Conservation (phyloP, 2,329 filamentous ascomycete genomes). For the Drechslera avenae region DNA sequence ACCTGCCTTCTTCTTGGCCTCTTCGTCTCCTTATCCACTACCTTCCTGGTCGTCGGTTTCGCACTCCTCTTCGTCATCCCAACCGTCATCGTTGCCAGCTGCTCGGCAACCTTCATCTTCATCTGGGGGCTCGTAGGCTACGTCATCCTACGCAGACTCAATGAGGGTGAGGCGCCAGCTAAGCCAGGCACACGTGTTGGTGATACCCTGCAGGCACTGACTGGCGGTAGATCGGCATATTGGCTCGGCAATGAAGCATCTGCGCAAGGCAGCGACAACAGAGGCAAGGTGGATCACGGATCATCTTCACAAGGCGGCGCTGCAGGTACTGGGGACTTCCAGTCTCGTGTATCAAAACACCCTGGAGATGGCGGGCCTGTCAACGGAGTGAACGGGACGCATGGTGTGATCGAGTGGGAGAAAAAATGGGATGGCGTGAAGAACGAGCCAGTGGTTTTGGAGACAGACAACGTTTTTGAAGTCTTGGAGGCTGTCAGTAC, state of each 20-base stretch:
- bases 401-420: constrained; percentile 17
- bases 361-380: constrained; percentile 2
- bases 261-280: constrained; percentile 1
- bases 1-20: constrained; percentile 62
- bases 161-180: constrained; percentile 29
- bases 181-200: constrained; percentile 26
- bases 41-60: constrained; percentile 69
- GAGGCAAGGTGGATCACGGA: background rate
- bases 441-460: constrained; percentile 5
- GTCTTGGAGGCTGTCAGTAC: constrained; percentile 14
- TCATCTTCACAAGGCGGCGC: background rate
- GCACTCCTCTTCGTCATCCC: constrained; percentile 72
- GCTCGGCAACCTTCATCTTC: constrained; percentile 68
- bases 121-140: constrained; percentile 63
- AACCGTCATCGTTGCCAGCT: constrained; percentile 68
- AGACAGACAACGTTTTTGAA: constrained; percentile 11
- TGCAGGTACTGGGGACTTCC: constrained; percentile 1
- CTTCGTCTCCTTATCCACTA: constrained; percentile 62
- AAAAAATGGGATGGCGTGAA: constrained; percentile 20
- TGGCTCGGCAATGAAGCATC: constrained; percentile 10
- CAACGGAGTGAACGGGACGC: constrained; percentile 10
- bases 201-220: constrained; percentile 25
- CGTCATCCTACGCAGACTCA: constrained; percentile 46
- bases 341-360: constrained; percentile 3
- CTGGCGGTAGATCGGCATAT: constrained; percentile 24